These are phyloP conservation scores for Backusella luteola DNA, from an alignment of 192 early-diverging fungal species.

Conservation along the genomic window DNA sequence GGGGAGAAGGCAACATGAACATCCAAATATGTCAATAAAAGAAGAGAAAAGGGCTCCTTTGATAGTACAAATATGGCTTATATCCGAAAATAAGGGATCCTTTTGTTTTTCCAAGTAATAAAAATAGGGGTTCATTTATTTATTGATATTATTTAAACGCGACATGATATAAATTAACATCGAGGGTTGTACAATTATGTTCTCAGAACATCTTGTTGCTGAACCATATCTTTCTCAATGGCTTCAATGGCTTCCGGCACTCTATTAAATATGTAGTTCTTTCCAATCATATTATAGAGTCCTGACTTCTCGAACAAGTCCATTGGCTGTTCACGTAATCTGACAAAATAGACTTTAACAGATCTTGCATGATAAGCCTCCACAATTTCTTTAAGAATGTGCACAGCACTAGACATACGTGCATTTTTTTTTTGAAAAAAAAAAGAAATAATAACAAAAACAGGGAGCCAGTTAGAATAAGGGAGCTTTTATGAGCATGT, in stretches of 20 bases:
- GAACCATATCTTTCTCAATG: slow-evolving; percentile 23
- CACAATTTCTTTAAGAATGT: slow-evolving; percentile 89
- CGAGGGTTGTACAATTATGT: neutral
- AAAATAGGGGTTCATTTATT: neutral
- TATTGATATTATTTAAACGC: neutral
- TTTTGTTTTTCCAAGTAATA: neutral
- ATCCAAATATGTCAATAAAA: neutral
- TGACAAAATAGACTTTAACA: slow-evolving; percentile 92
- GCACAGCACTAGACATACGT: slow-evolving; percentile 37
- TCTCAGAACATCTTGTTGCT: neutral
- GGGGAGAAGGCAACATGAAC: neutral
- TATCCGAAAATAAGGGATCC: neutral
- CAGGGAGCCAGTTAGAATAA: neutral
- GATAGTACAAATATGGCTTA: neutral
- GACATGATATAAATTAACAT: neutral
- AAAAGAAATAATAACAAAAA: neutral
- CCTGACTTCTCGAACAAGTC: slow-evolving; percentile 73
- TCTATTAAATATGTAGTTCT: slow-evolving; percentile 66
- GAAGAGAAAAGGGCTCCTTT: neutral
- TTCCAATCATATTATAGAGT: slow-evolving; percentile 59
- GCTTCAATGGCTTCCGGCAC: slow-evolving; percentile 44
- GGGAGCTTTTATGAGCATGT: neutral
- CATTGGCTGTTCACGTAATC: slow-evolving; percentile 71
- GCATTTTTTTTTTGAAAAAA: neutral
- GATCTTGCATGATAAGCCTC: slow-evolving; percentile 76